Conservation (phyloP, 2,329 filamentous ascomycete species). For the Ceratocystis lukuohia region DNA sequence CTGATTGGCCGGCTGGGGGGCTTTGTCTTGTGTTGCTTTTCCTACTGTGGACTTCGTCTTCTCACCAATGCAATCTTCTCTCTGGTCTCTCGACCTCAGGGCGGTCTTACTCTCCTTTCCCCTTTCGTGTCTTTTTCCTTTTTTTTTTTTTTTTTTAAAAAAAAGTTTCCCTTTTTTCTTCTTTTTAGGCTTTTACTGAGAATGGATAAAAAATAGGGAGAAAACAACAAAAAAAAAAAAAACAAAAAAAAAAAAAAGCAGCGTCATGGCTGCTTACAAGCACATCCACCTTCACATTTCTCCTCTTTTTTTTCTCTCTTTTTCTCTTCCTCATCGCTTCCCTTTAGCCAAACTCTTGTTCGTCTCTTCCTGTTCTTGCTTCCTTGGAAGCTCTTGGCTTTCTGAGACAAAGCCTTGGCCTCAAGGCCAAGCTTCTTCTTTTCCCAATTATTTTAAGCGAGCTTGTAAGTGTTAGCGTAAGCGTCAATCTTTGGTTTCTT, state of each 20-base stretch:
- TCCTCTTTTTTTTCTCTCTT: background rate
- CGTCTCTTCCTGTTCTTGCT: background rate
- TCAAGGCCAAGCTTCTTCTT: too few species aligned
- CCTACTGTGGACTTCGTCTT: too few species aligned
- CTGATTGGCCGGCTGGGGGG: too few species aligned
- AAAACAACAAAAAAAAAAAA: background rate
- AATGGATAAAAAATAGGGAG: background rate
- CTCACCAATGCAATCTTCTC: too few species aligned
- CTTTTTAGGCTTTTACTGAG: background rate
- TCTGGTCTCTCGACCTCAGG: too few species aligned
- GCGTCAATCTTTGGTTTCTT: too few species aligned
- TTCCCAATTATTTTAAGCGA: too few species aligned
- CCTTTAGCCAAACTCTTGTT: background rate
- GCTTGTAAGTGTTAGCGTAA: too few species aligned
- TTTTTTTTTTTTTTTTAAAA: background rate
- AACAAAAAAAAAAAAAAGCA: background rate
- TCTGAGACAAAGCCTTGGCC: too few species aligned
- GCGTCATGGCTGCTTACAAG: background rate
- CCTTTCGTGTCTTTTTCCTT: background rate
- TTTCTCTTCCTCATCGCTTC: background rate
- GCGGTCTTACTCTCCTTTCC: background rate
- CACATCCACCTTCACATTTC: background rate
- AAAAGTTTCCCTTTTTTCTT: background rate
- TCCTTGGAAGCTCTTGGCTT: background rate
- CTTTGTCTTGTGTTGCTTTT: too few species aligned